Conservation (phyloP, 192 early-diverging fungal species). For the Kappamyces sp. region DNA sequence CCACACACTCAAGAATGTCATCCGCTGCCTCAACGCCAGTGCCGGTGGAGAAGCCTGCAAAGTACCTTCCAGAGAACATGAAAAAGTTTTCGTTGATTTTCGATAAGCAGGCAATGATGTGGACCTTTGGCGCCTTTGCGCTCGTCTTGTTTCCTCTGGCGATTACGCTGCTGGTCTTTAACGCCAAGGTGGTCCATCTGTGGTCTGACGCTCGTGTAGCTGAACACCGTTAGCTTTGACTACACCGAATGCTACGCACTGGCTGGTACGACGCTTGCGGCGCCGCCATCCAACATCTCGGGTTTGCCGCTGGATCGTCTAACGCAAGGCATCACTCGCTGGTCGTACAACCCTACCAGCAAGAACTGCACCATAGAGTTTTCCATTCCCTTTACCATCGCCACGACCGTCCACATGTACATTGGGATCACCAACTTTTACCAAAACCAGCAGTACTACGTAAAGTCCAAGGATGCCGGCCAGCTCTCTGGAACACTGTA, state of each 20-base stretch:
- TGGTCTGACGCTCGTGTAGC: constrained; percentile 37
- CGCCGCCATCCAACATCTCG: constrained; percentile 6
- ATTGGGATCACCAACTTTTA: constrained; percentile 96
- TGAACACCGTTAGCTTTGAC: constrained; percentile 84
- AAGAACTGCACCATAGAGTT: constrained; percentile 67
- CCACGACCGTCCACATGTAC: constrained; percentile 81
- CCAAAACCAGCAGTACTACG: constrained; percentile 95
- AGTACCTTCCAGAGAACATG: constrained; percentile 10
- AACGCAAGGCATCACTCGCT: constrained; percentile 21
- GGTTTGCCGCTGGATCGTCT: constrained; percentile 9
- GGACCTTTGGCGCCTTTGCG: not conserved
- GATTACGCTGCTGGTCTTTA: not conserved
- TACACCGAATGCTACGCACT: constrained; percentile 75
- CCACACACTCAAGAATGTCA: no score
- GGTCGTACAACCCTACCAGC: constrained; percentile 42
- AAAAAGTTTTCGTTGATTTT: not conserved
- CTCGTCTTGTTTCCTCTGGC: constrained; percentile 2
- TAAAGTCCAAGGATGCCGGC: constrained; percentile 75
- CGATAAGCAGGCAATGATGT: not conserved
- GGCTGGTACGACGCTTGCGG: constrained; percentile 10
- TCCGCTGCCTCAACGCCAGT: no score
- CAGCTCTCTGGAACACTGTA: constrained; percentile 67
- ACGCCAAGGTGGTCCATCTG: not conserved
- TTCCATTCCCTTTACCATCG: constrained; percentile 55
- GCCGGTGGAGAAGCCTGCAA: not conserved